These are phyloP conservation scores for Talaromyces piceae DNA, from an alignment of 2,329 filamentous ascomycete genomes.

Conservation along the genomic window DNA sequence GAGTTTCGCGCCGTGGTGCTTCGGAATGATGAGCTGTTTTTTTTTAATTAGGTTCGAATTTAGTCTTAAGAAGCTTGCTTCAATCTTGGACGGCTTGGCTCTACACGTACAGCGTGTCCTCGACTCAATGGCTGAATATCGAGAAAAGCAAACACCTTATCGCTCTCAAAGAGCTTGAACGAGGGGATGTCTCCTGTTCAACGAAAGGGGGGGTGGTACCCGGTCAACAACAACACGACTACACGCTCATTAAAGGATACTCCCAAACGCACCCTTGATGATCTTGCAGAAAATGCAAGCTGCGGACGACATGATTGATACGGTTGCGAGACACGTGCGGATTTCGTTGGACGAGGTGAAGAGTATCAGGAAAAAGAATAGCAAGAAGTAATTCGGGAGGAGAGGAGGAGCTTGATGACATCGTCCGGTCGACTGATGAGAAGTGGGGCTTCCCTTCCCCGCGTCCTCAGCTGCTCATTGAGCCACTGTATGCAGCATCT, in stretches of 20 bases:
- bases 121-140: constrained; percentile 86
- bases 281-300: constrained; percentile 98
- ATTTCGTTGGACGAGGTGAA: too few species aligned
- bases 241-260: too few species aligned
- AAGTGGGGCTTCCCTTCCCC: too few species aligned
- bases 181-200: constrained; percentile 80
- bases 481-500: too few species aligned
- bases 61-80: too few species aligned
- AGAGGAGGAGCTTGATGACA: too few species aligned
- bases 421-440: too few species aligned
- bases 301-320: constrained; percentile 34
- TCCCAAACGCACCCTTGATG: constrained; percentile 64
- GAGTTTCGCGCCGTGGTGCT: constrained; percentile 86
- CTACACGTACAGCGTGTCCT: constrained; percentile 77
- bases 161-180: constrained; percentile 92
- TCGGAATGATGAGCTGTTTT: constrained; percentile 83
- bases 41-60: neutral
- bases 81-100: neutral
- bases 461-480: too few species aligned
- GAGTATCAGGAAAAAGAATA: too few species aligned
- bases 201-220: neutral
- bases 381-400: too few species aligned
- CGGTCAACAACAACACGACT: neutral
- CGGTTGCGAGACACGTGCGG: neutral
- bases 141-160: constrained; percentile 90